Evolutionary conservation across 2,329 filamentous ascomycete species (phyloP).

Genomic region (Diplocarpon mali): DNA sequence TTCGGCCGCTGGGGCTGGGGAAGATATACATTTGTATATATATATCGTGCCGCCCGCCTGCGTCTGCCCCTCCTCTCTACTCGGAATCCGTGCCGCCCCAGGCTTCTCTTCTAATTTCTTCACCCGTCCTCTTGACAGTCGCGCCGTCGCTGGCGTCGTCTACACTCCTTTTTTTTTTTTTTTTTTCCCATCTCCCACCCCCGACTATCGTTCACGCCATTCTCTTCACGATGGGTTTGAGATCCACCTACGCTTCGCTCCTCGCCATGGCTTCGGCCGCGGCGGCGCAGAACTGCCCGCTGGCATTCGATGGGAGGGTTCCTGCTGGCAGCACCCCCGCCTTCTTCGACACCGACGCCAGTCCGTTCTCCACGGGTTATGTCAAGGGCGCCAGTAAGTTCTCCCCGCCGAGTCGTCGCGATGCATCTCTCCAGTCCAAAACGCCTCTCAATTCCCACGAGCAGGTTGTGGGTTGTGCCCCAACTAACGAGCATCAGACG

Average conservation of each 20-base stretch:
- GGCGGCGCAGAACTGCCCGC: conserved; percentile 27
- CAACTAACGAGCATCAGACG: conserved; percentile 24
- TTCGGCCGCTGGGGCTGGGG: too few relatives aligned
- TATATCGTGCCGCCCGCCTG: too few relatives aligned
- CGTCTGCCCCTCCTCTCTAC: too few relatives aligned
- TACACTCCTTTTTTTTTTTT: background rate
- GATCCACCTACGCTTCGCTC: conserved; percentile 7
- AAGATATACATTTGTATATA: too few relatives aligned
- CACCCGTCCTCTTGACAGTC: too few relatives aligned
- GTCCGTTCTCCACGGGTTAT: conserved; percentile 39
- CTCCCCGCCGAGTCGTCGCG: too few relatives aligned
- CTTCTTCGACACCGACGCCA: conserved; percentile 32
- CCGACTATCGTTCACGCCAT: background rate
- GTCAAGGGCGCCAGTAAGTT: conserved; percentile 37
- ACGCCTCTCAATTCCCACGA: too few relatives aligned
- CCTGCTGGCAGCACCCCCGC: conserved; percentile 29
- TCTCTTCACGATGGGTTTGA: conserved; percentile 7
- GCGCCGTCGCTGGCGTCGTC: too few relatives aligned
- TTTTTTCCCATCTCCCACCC: background rate
- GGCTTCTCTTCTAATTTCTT: too few relatives aligned
- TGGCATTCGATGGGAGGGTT: conserved; percentile 38
- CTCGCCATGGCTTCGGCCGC: conserved; percentile 12
- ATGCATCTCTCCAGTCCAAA: too few relatives aligned
- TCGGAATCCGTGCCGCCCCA: too few relatives aligned
- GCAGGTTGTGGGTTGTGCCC: too few relatives aligned